Evolutionary conservation across 768 basidiomycete species (phyloP), one percentile per base, ranked within the genome.

Genomic region (Paxillus involutus): DNA sequence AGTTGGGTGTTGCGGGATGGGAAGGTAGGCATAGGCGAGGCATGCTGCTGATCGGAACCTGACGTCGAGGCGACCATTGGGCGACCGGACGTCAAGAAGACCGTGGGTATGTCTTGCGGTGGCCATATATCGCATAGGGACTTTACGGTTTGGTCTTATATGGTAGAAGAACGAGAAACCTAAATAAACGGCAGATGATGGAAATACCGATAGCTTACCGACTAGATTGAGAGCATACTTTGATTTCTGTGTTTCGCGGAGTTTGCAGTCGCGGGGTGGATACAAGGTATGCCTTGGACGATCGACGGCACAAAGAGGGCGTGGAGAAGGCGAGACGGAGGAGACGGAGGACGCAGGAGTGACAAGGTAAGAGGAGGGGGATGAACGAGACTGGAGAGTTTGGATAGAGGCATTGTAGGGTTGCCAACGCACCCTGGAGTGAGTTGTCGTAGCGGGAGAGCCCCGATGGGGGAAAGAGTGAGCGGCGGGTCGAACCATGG

Each of bases 41-140:
- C 13, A 17, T 55, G 54, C 5, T 36, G 44, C 41, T 55, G 59
- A 44, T 59, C 55, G 39, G 59, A 48, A 43, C 32, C 44, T 21
- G 56, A 55, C 40, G 52, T 16, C 42, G 63, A 43, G 33, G 59
- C 36, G 47, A 64, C 61, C 51, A 57, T 61, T 60, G 62, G 68
- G 57, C 53, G 72, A 53, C 60, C 68, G 57, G 60, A 73, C 55
- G 75, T 71, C 53, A 78, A 59, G 66, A 84, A 90, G 14, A 80
- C 77, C 24, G 64, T 45, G 1, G 90, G 89, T 26, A 91, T 85
- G 62, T 89, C 83, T 63, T 90, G 83, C 2, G 84, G 83, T 36
- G 78, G 84, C 90, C 90, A 92, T 70, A 89, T 87, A 59, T 91
- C 88, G 65, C 80, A 84, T 51, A 92, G 70, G 4, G 83, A 85